phyloP scores from a whole-genome alignment of 306 rosid species.

The Prinsepia uniflora region DNA sequence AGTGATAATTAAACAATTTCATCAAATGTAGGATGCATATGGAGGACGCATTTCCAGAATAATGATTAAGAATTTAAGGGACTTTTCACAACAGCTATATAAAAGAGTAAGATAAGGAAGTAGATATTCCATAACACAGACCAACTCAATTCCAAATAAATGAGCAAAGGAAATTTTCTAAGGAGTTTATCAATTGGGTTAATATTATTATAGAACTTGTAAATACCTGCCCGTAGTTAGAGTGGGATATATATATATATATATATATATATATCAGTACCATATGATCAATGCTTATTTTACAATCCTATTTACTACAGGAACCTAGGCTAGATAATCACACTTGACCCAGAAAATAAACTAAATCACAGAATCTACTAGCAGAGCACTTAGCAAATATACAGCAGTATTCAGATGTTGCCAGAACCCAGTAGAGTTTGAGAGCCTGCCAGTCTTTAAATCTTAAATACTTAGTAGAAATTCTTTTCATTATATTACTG shows the following conservation, averaged over 20 bases:
- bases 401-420: neutral
- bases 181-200: neutral
- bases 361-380: neutral
- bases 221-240: neutral
- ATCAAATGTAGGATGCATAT: neutral
- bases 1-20: neutral
- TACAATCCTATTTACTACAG: neutral
- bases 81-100: neutral
- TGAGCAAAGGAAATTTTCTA: neutral
- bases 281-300: neutral
- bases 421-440: neutral
- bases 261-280: neutral
- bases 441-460: too few relatives aligned
- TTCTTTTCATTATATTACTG: neutral
- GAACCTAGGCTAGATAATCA: neutral
- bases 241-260: neutral
- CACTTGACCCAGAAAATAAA: too few relatives aligned
- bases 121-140: neutral
- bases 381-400: neutral
- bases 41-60: neutral
- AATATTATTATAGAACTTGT: neutral
- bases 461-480: neutral
- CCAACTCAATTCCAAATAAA: neutral
- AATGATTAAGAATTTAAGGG: neutral
- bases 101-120: slow-evolving; percentile 5